Evolutionary conservation across 2,329 filamentous ascomycete genomes (phyloP), one percentile per base, ranked within the genome.

Genomic region (Fusarium sp.): DNA sequence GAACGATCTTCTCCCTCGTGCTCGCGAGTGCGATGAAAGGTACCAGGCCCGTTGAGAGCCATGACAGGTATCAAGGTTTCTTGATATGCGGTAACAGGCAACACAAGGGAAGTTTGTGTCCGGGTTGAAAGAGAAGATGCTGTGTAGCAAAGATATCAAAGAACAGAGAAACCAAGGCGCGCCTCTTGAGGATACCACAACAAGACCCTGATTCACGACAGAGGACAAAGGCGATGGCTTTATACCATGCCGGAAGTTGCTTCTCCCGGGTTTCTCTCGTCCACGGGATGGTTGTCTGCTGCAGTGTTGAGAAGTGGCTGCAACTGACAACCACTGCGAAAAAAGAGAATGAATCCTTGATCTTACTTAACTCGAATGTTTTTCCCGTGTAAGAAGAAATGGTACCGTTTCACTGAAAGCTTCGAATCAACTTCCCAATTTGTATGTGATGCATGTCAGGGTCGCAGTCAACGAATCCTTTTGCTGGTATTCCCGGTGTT

Each of bases 31-130:
- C 81, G 81, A 42, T 57, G 71, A 64, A 78, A 62, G 9, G 77
- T 74, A n/a, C 77, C 77, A 6, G 75, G 31, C 6, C 60, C 69
- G 56, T 82, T 79, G 60, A 81, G 62, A 35, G 76, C 71, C 79
- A 80, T 80, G 42, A 36, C 35, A 40, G 10, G 35, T 14, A 12
- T 14, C 35, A 27, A 58, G 11, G 17, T 58, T 27, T 14, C 55
- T 22, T 58, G 55, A 58, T 6, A 38, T 38, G 55, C 7, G 12
- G 33, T 40, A 38, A n/a, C 35, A 38, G 35, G 33, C 33, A 36
- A 56, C 31, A 58, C 33, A 38, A 38, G 22, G 7, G 22, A 10
- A 27, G 22, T 40, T 38, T 58, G 55, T 40, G 35, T 4, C 17
- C 11, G 10, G 24, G 16, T 58, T 31, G 33, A 38, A 56, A 40